Base-by-base conservation (phyloP, 2,329 filamentous ascomycete genomes). In the Exophiala lecanii-corni region DNA sequence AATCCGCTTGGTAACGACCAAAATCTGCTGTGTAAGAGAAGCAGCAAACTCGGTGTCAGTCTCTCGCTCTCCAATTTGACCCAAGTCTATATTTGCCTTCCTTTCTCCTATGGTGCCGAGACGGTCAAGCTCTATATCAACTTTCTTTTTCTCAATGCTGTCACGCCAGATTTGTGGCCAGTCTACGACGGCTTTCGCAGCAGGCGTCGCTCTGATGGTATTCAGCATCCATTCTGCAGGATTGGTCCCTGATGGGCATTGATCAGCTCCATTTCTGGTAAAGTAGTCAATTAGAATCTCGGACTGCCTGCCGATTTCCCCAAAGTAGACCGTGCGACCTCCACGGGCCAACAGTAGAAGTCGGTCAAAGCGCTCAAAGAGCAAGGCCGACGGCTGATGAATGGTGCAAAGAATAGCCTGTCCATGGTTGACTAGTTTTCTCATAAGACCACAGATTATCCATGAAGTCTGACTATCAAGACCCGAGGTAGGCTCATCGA, bases 291-390 rank as follows among this genome's bases (percentile, higher is more conserved):
- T 84, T 58, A 92, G 68, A 2, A 71, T 76, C 55, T 19, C 51
- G 67, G 63, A 3, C 61, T 59, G 2, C 66, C 66, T 87, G 89
- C 20, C 96, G 44, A 91, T 82, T 3, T 86, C 79, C 85, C 81
- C 86, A 58, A 88, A 89, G 69, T 91, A 92, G 35, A 89, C 83
- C 1, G 84, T 87, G 59, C 72, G 76, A 40, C 86, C 86, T 44
- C 86, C 85, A 58, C 78, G 81, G 17, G 81, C 81, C 9, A 91
- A 70, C 69, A 92, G 86, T 23, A 91, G 72, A 6, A 92, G 76
- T 45, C 84, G 79, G 58, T 92, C 86, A 61, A 92, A 55, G 13
- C 61, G 43, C 72, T 65, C 54, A 15, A 78, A 77, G 3, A 78
- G 59, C 31, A 74, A 66, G 1, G 72, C 72, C 5, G 65, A 71